Percentiles rank a stretch among this genome's conserved stretches.
These are phyloP conservation scores for Pythium angustatum DNA, from an alignment of 352 stramenopile genomes.

Conservation along the genomic window DNA sequence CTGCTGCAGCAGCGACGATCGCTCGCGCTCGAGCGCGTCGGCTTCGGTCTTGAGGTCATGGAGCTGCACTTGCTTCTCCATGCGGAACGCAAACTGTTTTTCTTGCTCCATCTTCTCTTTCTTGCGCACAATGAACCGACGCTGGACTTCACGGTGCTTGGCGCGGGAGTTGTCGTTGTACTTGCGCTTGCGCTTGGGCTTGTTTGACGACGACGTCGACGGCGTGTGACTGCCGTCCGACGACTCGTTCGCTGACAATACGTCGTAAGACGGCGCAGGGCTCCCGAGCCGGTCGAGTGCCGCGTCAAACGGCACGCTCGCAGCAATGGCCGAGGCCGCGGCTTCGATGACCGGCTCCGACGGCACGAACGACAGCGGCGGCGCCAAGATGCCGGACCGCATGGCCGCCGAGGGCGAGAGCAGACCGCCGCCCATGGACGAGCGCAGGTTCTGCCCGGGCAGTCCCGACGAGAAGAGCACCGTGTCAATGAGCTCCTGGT, in stretches of 20 bases:
- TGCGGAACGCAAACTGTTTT: conserved; percentile 21
- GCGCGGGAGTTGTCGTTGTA: conserved; percentile 32
- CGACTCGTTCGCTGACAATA: conserved; percentile 16
- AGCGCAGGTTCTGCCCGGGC: not conserved
- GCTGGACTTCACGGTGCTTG: conserved; percentile 38
- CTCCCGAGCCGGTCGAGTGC: conserved; percentile 15
- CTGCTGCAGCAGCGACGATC: conserved; percentile 29
- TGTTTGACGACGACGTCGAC: conserved; percentile 3
- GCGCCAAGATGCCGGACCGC: conserved; percentile 18
- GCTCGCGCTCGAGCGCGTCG: conserved; percentile 27
- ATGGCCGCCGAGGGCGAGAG: conserved; percentile 18
- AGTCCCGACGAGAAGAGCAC: conserved; percentile 24
- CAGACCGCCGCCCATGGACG: not conserved
- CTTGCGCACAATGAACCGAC: conserved; percentile 30
- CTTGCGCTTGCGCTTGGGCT: conserved; percentile 30
- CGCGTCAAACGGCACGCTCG: conserved; percentile 11
- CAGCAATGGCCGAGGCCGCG: conserved; percentile 16
- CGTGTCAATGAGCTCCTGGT: conserved; percentile 35
- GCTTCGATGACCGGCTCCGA: conserved; percentile 18
- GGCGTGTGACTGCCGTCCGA: conserved; percentile 11
- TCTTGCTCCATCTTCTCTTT: conserved; percentile 32
- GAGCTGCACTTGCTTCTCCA: conserved; percentile 33
- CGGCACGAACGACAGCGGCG: conserved; percentile 18
- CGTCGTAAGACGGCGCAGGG: conserved; percentile 12
- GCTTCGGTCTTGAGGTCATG: conserved; percentile 23